Conservation (phyloP, 805 yeast species). For the Pichia rugopelliculosa region DNA sequence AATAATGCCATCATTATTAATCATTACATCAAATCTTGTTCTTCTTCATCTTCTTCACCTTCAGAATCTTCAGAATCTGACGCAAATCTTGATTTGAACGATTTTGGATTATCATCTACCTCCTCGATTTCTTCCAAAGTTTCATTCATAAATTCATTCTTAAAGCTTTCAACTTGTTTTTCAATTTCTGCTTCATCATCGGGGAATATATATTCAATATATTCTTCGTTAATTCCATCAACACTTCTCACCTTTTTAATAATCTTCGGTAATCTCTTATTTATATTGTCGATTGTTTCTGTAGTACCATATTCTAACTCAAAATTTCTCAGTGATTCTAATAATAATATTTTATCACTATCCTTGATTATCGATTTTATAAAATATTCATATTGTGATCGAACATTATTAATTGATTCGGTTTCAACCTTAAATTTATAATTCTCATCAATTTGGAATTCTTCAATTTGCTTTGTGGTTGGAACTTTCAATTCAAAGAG, state of each 20-base stretch:
- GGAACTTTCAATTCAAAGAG: slow-evolving; percentile 65
- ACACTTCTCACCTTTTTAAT: slow-evolving; percentile 37
- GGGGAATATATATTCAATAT: slow-evolving; percentile 58
- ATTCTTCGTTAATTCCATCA: slow-evolving; percentile 44
- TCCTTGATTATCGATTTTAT: slow-evolving; percentile 34
- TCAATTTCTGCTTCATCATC: slow-evolving; percentile 39
- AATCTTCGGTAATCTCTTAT: slow-evolving; percentile 45
- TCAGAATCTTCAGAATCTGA: slow-evolving; percentile 4
- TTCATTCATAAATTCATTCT: slow-evolving; percentile 5
- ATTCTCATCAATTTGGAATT: slow-evolving; percentile 18
- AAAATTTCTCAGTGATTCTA: slow-evolving; percentile 58
- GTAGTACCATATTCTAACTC: slow-evolving; percentile 55
- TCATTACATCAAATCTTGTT: not conserved
- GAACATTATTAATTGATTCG: slow-evolving; percentile 33
- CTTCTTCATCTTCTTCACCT: not conserved
- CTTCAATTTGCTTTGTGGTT: slow-evolving; percentile 40
- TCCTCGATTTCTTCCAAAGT: slow-evolving; percentile 8
- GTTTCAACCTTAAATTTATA: slow-evolving; percentile 34
- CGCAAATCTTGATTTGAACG: not conserved
- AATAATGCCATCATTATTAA: not conserved
- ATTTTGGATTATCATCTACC: slow-evolving; percentile 3
- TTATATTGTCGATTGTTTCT: slow-evolving; percentile 30
- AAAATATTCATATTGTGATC: slow-evolving; percentile 53
- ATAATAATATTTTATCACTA: slow-evolving; percentile 40
- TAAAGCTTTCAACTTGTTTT: slow-evolving; percentile 12